Percentiles rank a stretch among this genome's conserved stretches.
These are phyloP conservation scores for Pueraria montana DNA, from an alignment of 306 rosid species.

Conservation along the genomic window DNA sequence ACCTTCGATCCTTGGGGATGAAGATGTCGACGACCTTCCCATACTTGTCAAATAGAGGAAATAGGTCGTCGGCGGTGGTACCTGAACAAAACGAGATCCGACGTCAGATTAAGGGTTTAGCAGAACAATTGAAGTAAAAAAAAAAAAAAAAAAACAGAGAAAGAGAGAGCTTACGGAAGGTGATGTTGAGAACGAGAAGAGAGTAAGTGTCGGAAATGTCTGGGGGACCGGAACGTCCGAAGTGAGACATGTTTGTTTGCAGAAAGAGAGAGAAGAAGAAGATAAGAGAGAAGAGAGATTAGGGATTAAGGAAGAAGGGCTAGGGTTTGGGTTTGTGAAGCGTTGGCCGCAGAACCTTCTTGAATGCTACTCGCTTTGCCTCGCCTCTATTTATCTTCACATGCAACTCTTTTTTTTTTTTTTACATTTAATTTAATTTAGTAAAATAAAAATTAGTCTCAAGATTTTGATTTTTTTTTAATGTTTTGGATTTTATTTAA, in stretches of 20 bases:
- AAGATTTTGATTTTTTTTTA: no score
- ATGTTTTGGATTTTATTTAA: no score
- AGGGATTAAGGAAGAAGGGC: neutral
- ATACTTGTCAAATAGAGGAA: constrained; percentile 86
- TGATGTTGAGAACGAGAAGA: constrained; percentile 94
- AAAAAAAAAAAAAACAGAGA: neutral
- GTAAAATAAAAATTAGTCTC: no score
- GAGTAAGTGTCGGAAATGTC: constrained; percentile 92
- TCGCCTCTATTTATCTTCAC: constrained; percentile 8
- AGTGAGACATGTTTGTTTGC: constrained; percentile 78
- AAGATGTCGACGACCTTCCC: constrained; percentile 95
- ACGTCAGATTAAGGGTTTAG: constrained; percentile 12
- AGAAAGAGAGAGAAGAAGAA: neutral
- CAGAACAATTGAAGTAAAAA: neutral
- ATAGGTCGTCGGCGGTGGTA: constrained; percentile 88
- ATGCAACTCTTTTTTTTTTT: neutral
- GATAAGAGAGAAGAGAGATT: constrained; percentile 19
- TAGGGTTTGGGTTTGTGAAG: constrained; percentile 40
- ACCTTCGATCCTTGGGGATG: constrained; percentile 95
- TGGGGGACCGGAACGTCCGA: constrained; percentile 89
- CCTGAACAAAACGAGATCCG: constrained; percentile 46
- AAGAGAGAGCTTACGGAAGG: constrained; percentile 68
- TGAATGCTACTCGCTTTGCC: neutral
- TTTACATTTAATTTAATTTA: neutral
- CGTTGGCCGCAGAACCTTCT: constrained; percentile 41